Evolutionary conservation across 2,329 filamentous ascomycete species (phyloP).

Genomic region (Botrytis deweyae): DNA sequence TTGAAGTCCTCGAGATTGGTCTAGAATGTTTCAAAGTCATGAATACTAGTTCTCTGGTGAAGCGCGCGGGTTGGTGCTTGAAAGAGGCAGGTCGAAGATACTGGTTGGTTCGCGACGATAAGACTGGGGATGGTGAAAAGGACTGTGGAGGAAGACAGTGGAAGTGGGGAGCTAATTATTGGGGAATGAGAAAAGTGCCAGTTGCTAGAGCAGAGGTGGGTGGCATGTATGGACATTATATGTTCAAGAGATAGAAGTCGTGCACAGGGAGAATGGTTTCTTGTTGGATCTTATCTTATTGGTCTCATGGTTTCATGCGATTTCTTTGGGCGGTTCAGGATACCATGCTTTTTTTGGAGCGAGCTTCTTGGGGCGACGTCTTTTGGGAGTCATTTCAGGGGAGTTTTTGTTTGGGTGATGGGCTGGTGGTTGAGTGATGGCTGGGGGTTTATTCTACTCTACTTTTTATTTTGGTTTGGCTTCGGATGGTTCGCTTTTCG

Average conservation of each 20-base stretch:
- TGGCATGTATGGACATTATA: conserved; percentile 59
- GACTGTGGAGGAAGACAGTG: conserved; percentile 64
- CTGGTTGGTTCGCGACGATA: conserved; percentile 59
- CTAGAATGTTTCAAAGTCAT: conserved; percentile 68
- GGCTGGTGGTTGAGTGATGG: background rate
- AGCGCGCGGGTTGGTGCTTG: conserved; percentile 62
- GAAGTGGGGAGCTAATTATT: conserved; percentile 83
- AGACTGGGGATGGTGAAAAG: conserved; percentile 28
- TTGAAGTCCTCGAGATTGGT: conserved; percentile 74
- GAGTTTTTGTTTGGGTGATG: background rate
- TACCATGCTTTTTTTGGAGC: conserved; percentile 4
- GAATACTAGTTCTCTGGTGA: conserved; percentile 46
- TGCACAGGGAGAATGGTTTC: background rate
- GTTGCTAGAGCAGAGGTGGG: conserved; percentile 56
- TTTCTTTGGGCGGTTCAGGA: background rate
- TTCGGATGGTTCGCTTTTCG: background rate
- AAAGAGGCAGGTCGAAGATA: conserved; percentile 64
- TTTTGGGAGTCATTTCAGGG: background rate
- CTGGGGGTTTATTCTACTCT: background rate
- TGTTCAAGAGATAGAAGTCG: conserved; percentile 47
- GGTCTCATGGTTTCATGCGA: background rate
- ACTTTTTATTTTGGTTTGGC: background rate
- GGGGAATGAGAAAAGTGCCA: conserved; percentile 74
- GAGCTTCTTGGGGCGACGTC: background rate
- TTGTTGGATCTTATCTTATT: background rate